Conservation (phyloP, 2,329 filamentous ascomycete species). For the Pseudogymnoascus sp. region DNA sequence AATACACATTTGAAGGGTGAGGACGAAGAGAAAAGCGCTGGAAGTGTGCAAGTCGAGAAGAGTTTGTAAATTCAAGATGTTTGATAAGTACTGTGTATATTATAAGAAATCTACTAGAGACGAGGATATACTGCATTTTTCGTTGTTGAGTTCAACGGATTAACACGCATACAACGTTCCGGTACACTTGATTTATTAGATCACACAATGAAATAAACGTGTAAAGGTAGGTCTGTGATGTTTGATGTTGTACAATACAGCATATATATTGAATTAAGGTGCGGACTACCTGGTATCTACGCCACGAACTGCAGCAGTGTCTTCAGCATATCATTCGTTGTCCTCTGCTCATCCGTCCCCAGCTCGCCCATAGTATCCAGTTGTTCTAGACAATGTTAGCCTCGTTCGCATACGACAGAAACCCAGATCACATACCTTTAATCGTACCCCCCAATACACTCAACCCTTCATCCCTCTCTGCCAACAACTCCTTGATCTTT, state of each 20-base stretch:
- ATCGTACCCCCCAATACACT: constrained; percentile 57
- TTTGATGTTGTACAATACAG: not conserved
- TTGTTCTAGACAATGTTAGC: constrained; percentile 41
- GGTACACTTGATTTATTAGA: not conserved
- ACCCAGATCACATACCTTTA: constrained; percentile 37
- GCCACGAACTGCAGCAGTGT: constrained; percentile 45
- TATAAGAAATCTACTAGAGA: not conserved
- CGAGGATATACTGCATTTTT: not conserved
- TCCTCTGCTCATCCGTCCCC: constrained; percentile 42
- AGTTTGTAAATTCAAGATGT: not conserved
- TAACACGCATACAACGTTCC: not conserved
- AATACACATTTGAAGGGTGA: not conserved
- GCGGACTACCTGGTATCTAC: constrained; percentile 13
- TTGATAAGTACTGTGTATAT: not conserved
- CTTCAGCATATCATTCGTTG: constrained; percentile 55
- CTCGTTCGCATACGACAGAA: not conserved
- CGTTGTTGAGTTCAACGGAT: not conserved
- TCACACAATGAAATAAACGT: not conserved
- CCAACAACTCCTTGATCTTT: constrained; percentile 55
- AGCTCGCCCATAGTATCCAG: constrained; percentile 48
- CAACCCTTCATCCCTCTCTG: constrained; percentile 59
- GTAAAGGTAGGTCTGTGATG: not conserved
- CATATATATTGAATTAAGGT: not conserved
- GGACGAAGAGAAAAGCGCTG: not conserved
- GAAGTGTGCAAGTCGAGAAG: not conserved